Evolutionary conservation across 129 eudicot species (phyloP).

Genomic region (Flaveria robusta): DNA sequence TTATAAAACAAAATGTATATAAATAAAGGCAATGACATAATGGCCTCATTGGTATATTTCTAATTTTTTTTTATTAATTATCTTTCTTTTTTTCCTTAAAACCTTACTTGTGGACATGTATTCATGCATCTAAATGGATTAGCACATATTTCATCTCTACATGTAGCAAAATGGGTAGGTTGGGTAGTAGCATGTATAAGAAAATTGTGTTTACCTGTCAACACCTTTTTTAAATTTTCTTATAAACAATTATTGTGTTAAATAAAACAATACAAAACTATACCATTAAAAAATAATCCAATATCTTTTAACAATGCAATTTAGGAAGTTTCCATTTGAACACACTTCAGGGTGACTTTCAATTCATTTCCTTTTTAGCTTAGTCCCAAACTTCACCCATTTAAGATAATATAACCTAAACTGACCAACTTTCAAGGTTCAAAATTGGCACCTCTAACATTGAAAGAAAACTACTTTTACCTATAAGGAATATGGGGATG

Average conservation of each 20-base stretch:
- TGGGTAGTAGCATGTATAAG: background rate
- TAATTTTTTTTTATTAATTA: background rate
- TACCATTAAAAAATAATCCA: background rate
- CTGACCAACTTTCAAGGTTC: background rate
- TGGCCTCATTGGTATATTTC: background rate
- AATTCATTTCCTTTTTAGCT: background rate
- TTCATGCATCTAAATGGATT: background rate
- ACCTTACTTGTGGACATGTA: background rate
- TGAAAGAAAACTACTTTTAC: slow-evolving; percentile 37
- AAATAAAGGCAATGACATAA: slow-evolving; percentile 7
- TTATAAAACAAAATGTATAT: slow-evolving; percentile 23
- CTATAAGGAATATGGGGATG: slow-evolving; percentile 98
- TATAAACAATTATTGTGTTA: background rate
- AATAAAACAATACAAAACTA: background rate
- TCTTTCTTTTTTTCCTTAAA: background rate
- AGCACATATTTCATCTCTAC: background rate
- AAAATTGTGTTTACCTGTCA: background rate
- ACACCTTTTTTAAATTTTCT: background rate
- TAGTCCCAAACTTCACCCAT: background rate
- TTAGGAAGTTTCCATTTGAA: background rate
- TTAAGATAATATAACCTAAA: background rate
- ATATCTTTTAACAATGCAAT: background rate
- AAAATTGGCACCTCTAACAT: background rate
- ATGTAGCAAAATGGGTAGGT: background rate
- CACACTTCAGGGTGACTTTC: background rate